Percentiles rank a stretch among this genome's conserved stretches.
These are phyloP conservation scores for Sordariomycetes sp. DNA, from an alignment of 2,329 filamentous ascomycete genomes.

Conservation along the genomic window DNA sequence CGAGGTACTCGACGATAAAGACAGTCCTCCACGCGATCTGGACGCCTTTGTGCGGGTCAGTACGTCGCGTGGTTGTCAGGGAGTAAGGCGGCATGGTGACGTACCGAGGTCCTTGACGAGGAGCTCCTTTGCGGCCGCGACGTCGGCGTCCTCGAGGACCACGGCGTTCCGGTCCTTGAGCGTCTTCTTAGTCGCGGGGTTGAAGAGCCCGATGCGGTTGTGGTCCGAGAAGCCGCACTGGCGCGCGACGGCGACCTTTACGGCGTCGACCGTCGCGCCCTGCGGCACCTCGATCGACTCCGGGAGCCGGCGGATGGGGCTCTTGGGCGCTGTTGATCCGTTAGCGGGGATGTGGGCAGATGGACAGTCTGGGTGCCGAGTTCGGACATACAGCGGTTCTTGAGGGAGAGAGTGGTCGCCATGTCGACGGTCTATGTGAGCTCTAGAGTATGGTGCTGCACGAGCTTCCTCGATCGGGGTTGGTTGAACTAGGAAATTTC, in stretches of 20 bases:
- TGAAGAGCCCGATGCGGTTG: slow-evolving; percentile 50
- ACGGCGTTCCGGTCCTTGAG: slow-evolving; percentile 47
- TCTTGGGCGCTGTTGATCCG: slow-evolving; percentile 24
- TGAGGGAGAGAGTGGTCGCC: slow-evolving; percentile 4
- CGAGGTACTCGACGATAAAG: slow-evolving; percentile 89
- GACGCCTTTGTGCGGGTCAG: slow-evolving; percentile 40
- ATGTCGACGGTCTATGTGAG: not conserved
- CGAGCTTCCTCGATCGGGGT: too few species aligned
- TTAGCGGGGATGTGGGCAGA: not conserved
- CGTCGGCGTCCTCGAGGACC: slow-evolving; percentile 31
- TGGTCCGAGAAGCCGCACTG: slow-evolving; percentile 36
- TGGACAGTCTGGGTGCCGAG: too few species aligned
- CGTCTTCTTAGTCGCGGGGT: slow-evolving; percentile 46
- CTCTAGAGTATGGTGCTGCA: too few species aligned
- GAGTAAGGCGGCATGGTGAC: slow-evolving; percentile 10
- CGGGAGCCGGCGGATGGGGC: slow-evolving; percentile 41
- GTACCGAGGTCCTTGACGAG: slow-evolving; percentile 89
- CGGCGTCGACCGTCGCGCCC: slow-evolving; percentile 44
- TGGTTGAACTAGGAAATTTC: too few species aligned
- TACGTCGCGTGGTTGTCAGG: not conserved
- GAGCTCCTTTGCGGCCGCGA: slow-evolving; percentile 41
- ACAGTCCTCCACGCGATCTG: slow-evolving; percentile 90
- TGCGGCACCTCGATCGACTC: slow-evolving; percentile 30
- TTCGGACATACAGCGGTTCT: not conserved
- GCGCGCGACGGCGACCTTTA: slow-evolving; percentile 41